Base-by-base conservation (phyloP, 1,284 basidiomycete species). In the Anthracocystis walkeri region DNA sequence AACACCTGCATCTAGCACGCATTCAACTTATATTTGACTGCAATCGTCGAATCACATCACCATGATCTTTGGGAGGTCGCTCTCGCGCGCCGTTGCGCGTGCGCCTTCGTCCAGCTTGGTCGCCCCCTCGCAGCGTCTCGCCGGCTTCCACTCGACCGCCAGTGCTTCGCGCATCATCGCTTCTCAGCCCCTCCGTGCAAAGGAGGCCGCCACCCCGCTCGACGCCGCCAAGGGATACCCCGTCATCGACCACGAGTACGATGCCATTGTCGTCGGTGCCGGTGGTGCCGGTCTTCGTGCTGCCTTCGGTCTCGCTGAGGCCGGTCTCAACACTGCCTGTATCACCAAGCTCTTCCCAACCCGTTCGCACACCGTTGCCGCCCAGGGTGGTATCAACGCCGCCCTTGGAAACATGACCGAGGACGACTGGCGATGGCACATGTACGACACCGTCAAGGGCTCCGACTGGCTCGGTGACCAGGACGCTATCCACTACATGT, bases 401-500 rank as follows among this genome's bases (percentile, higher is more conserved):
- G 97, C 97, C 49, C 90, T 99, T 63, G 97, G 96, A 71, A 99
- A 99, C 89, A 84, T 84, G 83, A 84, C 83, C 56, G 81, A 82
- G 81, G 84, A 97, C 85, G 95, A 97, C 86, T 98, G 95, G 96
- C 89, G 97, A 87, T 99, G 97, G 97, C 96, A 99, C 87, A 97
- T 98, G 93, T 95, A 96, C 87, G 95, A 98, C 87, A 99, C 96
- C 62, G 96, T 99, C 77, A 99, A 99, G 89, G 97, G 97, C 76
- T 97, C 95, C 60, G 97, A 99, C 88, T 99, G 96, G 96, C 91
- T 99, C 61, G 97, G 97, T 87, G 97, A 99, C 88, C 97, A 99
- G 88, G 96, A 99, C 85, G 96, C 95, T 63, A 97, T 98, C 83
- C 96, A 98, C 86, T 98, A 98, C 88, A 98, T 98, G 96, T 96